Percentiles rank a stretch among this genome's conserved stretches.
Conservation (phyloP, 257 asterid species). For the Fraxinus quadrangulata region DNA sequence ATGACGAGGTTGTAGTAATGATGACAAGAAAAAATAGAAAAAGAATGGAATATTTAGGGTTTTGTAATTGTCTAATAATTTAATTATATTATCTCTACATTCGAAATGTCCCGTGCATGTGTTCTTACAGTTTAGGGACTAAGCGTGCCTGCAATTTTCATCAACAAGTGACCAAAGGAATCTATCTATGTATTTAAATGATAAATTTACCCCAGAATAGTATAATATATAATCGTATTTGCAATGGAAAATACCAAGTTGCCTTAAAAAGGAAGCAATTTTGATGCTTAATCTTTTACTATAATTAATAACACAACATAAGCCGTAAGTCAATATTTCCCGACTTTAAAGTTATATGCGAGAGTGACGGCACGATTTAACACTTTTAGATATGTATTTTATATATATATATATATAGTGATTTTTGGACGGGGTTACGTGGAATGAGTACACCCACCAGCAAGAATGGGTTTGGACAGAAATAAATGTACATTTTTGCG, state of each 20-base stretch:
- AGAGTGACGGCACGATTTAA: too few relatives aligned
- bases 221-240: too few relatives aligned
- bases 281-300: background rate
- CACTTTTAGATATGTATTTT: too few relatives aligned
- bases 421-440: too few relatives aligned
- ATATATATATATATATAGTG: too few relatives aligned
- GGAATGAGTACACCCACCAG: too few relatives aligned
- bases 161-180: background rate
- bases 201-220: background rate
- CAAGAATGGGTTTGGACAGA: too few relatives aligned
- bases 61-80: background rate
- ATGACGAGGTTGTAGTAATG: conserved; percentile 6
- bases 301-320: too few relatives aligned
- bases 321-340: too few relatives aligned
- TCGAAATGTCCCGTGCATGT: background rate
- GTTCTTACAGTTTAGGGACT: background rate
- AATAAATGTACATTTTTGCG: too few relatives aligned
- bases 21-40: conserved; percentile 16
- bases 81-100: background rate
- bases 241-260: too few relatives aligned
- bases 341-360: too few relatives aligned
- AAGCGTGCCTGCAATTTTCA: background rate
- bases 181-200: background rate
- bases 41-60: conserved; percentile 30
- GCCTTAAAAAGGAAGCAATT: background rate